phyloP scores from a whole-genome alignment of 345 rosid species.

The Luvunga scandens region DNA sequence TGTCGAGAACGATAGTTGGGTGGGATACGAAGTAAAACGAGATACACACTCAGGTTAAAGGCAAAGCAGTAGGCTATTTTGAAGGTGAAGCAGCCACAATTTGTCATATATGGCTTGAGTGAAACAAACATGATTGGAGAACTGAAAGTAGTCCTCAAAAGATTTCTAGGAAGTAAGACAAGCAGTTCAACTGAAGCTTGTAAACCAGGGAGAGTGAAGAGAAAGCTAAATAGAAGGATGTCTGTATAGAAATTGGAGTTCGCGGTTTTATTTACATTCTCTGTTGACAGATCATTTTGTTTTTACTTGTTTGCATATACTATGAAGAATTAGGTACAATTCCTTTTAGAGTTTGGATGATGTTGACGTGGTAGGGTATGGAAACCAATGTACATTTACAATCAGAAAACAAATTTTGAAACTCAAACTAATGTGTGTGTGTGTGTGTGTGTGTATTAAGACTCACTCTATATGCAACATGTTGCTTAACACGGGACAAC shows the following conservation, averaged over 20 bases:
- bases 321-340: background rate
- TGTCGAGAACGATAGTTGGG: background rate
- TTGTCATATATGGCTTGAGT: background rate
- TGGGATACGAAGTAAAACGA: background rate
- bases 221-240: background rate
- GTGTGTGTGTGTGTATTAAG: background rate
- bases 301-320: too few species aligned
- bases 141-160: background rate
- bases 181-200: background rate
- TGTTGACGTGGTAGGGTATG: background rate
- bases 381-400: background rate
- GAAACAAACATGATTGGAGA: background rate
- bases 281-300: background rate
- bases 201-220: background rate
- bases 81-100: background rate
- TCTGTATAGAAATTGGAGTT: background rate
- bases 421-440: background rate
- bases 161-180: background rate
- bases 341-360: background rate
- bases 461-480: conserved; percentile 45
- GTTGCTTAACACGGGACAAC: conserved; percentile 51
- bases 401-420: background rate
- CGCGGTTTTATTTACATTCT: background rate
- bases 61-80: background rate
- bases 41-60: background rate